Percentiles rank a stretch among this genome's conserved stretches.
These are phyloP conservation scores for Chalciporus chontae DNA, from an alignment of 768 basidiomycete genomes.

Conservation along the genomic window DNA sequence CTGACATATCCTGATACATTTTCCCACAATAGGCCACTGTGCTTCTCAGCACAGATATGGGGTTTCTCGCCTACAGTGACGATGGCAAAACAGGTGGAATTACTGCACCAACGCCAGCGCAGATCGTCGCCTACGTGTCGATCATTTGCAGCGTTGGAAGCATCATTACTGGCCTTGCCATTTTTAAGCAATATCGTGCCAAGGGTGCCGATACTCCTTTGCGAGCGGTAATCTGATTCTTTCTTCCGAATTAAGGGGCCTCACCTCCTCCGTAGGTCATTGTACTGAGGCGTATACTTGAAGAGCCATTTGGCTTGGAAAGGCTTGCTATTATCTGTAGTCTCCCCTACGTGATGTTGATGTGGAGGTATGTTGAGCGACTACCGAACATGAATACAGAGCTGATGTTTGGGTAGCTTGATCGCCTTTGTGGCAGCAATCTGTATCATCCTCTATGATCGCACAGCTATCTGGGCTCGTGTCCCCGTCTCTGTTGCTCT, in stretches of 20 bases:
- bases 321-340: constrained; percentile 38
- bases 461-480: constrained; percentile 24
- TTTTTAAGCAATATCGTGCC: constrained; percentile 32
- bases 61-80: constrained; percentile 21
- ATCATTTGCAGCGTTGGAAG: constrained; percentile 29
- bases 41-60: constrained; percentile 24
- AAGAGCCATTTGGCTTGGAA: constrained; percentile 30
- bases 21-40: constrained; percentile 24
- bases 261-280: constrained; percentile 17
- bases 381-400: not conserved
- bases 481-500: constrained; percentile 25
- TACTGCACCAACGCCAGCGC: constrained; percentile 13
- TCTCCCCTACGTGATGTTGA: constrained; percentile 38
- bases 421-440: constrained; percentile 34
- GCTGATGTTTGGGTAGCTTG: constrained; percentile 24
- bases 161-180: constrained; percentile 28
- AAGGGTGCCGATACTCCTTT: constrained; percentile 30
- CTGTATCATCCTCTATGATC: constrained; percentile 27
- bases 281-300: constrained; percentile 26
- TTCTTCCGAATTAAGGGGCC: not conserved
- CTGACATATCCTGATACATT: not conserved
- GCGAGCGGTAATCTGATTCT: constrained; percentile 20
- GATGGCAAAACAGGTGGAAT: not conserved
- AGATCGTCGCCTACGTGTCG: constrained; percentile 28
- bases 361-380: constrained; percentile 35